Percentiles rank a stretch among this genome's conserved stretches.
These are phyloP conservation scores for Umbellularia californica DNA, from an alignment of 164 flowering plant species.

Conservation along the genomic window DNA sequence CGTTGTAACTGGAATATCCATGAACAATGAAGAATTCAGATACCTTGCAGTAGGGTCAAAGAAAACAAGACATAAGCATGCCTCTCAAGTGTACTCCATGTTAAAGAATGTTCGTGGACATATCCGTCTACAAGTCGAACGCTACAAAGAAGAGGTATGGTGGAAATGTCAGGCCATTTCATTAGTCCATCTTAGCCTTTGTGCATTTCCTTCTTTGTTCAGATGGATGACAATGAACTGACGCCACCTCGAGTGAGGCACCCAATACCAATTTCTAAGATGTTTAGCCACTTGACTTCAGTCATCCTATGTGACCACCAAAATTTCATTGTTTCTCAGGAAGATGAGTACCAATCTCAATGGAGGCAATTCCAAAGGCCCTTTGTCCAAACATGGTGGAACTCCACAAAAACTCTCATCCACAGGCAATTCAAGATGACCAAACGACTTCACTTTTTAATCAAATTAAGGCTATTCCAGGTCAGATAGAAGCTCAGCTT, in stretches of 20 bases:
- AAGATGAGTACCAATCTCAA: constrained; percentile 20
- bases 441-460: constrained; percentile 22
- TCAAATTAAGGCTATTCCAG: constrained; percentile 28
- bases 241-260: no score
- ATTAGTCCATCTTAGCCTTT: no score
- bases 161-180: no score
- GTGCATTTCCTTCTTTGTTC: no score
- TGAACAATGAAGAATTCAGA: constrained; percentile 22
- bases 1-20: constrained; percentile 24
- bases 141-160: constrained; percentile 26
- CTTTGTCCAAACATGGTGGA: constrained; percentile 32
- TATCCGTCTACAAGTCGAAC: constrained; percentile 26
- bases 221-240: no score
- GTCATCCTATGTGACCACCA: no score
- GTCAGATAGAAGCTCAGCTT: constrained; percentile 6
- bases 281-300: no score
- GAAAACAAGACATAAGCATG: constrained; percentile 14
- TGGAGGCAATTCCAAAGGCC: constrained; percentile 31
- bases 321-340: constrained; percentile 1
- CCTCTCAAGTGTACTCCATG: constrained; percentile 23
- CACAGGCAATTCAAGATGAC: constrained; percentile 27
- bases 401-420: constrained; percentile 24
- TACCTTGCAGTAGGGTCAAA: constrained; percentile 23
- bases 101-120: constrained; percentile 17
- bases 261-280: no score